Evolutionary conservation across 352 stramenopile species (phyloP), one percentile per base, ranked within the genome.

Genomic region (Phytopythium chamaehyphon): DNA sequence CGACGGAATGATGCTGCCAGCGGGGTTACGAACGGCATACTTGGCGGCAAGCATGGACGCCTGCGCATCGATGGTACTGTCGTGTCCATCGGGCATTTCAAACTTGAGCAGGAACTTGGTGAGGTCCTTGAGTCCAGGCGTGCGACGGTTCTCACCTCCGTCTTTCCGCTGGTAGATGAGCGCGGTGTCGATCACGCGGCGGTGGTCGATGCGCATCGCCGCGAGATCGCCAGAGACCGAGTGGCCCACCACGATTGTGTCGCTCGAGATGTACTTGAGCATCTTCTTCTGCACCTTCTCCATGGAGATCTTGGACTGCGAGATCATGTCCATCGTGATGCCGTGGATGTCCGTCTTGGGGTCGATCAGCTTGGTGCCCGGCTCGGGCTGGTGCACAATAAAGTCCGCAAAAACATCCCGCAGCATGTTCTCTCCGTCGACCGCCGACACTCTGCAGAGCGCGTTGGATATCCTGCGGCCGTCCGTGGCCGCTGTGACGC

Each of bases 321-420:
- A 55, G 55, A 95, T 93, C 68, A 86, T 76, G 18, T 70, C 50
- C 15, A 69, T 60, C 21, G 77, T 86, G 55, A 95, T 89, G 53
- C 84, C 84, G 59, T 95, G 84, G 58, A 95, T 93, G 51, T 89
- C 71, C 48, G 78, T 90, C 75, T 95, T 95, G 22, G 80, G 61
- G 57, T 90, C 65, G 28, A 91, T 48, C 56, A 95, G 69, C 36
- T 63, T 61, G 35, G 66, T 76, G 2, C 77, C 80, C 0, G 63
- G 22, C 57, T 88, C 79, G 0, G 84, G 84, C 38, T 95, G 84
- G 57, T 92, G 82, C 52, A 95, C 83, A 23, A 94, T 84, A 40
- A 90, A 75, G 55, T 95, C 84, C 26, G 79, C 69, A 18, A 92
- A 55, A 39, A 95, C 81, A 22, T 48, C 63, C n/a, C 71, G 63